Percentiles rank a stretch among this genome's conserved stretches.
phyloP scores from a whole-genome alignment of 108 stramenopile genomes.

The Asterionellopsis glacialis region DNA sequence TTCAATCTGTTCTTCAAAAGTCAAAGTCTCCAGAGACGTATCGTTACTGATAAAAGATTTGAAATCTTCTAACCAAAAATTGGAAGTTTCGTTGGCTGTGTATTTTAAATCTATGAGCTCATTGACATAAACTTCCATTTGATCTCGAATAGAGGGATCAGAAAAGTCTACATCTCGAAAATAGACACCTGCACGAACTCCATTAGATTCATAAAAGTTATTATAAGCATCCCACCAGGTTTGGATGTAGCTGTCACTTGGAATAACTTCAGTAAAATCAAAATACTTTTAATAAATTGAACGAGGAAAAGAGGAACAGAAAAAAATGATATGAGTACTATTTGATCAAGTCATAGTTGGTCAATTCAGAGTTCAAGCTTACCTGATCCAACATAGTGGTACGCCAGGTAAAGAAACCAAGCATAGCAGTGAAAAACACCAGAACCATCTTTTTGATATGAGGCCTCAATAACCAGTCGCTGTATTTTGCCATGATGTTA shows the following conservation, averaged over 20 bases:
- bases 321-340: neutral
- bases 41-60: neutral
- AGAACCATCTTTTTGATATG: constrained; percentile 4
- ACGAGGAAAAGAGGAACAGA: neutral
- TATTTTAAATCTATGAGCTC: neutral
- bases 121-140: neutral
- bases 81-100: neutral
- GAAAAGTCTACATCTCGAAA: constrained; percentile 5
- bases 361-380: neutral
- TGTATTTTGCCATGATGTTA: constrained; percentile 10
- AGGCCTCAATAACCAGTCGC: neutral
- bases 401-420: neutral
- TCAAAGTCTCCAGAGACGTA: neutral
- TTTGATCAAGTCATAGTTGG: neutral
- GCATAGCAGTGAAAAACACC: constrained; percentile 3
- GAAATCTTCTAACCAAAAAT: neutral
- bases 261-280: constrained; percentile 14
- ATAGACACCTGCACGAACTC: constrained; percentile 2
- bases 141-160: neutral
- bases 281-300: neutral
- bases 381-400: constrained; percentile 5
- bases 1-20: constrained; percentile 6
- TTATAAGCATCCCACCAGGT: neutral
- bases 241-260: constrained; percentile 12
- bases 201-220: neutral